Evolutionary conservation across 163 green algal genomes (phyloP).

Genomic region (Scenedesmus sp.): DNA sequence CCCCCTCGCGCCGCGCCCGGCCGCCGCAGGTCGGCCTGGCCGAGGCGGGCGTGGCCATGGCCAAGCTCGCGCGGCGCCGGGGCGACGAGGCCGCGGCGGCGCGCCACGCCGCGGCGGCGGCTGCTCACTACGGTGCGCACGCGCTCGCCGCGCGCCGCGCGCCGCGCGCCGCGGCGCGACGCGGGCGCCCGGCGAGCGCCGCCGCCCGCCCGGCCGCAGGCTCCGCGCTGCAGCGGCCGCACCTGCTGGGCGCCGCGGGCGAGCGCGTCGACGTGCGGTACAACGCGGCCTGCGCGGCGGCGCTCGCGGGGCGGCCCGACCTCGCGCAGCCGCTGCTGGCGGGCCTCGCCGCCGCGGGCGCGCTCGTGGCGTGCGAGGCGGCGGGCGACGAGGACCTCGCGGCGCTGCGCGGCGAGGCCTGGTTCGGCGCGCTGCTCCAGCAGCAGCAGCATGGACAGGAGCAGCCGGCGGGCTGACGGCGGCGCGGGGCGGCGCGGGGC

Average conservation of each 20-base stretch:
- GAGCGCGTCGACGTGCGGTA: conserved; percentile 69
- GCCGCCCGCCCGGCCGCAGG: neutral
- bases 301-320: conserved; percentile 34
- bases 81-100: conserved; percentile 9
- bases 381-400: conserved; percentile 46
- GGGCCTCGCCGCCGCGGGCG: neutral
- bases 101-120: neutral
- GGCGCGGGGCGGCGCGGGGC: too few species aligned
- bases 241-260: conserved; percentile 53
- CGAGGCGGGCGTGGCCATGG: conserved; percentile 19
- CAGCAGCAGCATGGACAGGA: neutral
- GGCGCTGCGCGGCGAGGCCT: conserved; percentile 2
- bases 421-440: conserved; percentile 27
- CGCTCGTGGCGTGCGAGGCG: conserved; percentile 33
- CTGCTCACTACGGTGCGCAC: conserved; percentile 20
- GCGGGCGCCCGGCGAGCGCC: too few species aligned
- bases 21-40: conserved; percentile 31
- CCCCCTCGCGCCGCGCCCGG: neutral
- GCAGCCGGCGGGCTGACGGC: too few species aligned
- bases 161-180: too few species aligned
- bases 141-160: too few species aligned
- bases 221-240: conserved; percentile 54
- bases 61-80: conserved; percentile 15
- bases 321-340: conserved; percentile 4
- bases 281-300: conserved; percentile 67